Percentiles rank a stretch among this genome's conserved stretches.
These are phyloP conservation scores for Oryza meyeriana DNA, from an alignment of 176 grass and related monocot species.

Conservation along the genomic window DNA sequence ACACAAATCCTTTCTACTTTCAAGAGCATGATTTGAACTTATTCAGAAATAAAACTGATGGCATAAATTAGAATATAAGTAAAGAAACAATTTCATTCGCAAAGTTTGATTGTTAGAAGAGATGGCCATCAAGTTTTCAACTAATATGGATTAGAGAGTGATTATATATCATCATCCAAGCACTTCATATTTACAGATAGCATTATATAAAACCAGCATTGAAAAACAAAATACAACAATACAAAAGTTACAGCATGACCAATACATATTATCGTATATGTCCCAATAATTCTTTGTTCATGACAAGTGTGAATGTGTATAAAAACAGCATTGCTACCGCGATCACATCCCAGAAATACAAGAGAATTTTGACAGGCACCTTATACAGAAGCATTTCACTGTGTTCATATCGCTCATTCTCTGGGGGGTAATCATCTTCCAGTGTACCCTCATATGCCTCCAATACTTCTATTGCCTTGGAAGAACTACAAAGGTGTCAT, in stretches of 20 bases:
- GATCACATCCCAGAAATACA: constrained; percentile 5
- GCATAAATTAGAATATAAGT: neutral
- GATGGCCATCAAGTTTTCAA: neutral
- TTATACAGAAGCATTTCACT: constrained; percentile 99
- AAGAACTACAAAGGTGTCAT: constrained; percentile 46
- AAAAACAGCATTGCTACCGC: neutral
- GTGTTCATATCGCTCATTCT: constrained; percentile 94
- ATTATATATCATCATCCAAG: constrained; percentile 3
- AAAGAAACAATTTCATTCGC: neutral
- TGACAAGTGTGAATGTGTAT: neutral
- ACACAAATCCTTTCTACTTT: neutral
- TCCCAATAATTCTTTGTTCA: neutral
- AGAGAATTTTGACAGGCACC: constrained; percentile 52
- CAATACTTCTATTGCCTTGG: constrained; percentile 91
- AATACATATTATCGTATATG: neutral
- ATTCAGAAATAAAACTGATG: constrained; percentile 4
- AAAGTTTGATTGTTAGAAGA: neutral
- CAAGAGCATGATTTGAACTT: neutral
- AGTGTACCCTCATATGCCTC: constrained; percentile 97
- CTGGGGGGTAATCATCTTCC: constrained; percentile 99
- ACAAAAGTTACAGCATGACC: neutral
- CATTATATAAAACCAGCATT: constrained; percentile 9
- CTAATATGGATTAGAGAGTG: neutral
- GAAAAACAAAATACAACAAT: constrained; percentile 7
- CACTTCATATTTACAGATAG: constrained; percentile 11